A percentile compares a stretch with the other conserved stretches of the same genome.
phyloP scores from a whole-genome alignment of 306 rosid species.

The Prunus campanulata region DNA sequence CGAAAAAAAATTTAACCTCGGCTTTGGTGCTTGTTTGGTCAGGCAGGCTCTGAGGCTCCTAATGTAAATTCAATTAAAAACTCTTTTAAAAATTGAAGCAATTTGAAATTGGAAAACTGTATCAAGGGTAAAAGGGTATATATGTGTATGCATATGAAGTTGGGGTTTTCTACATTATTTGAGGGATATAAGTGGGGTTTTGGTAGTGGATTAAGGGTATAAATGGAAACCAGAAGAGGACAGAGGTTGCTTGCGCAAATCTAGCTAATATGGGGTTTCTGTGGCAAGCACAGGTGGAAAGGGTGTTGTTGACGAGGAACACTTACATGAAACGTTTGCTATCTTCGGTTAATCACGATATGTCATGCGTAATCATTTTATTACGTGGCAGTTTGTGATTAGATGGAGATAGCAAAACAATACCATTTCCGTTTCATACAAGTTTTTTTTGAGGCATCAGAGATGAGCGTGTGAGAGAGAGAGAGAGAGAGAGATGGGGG shows the following conservation, averaged over 20 bases:
- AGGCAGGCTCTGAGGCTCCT: constrained; percentile 15
- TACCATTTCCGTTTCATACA: too few relatives aligned
- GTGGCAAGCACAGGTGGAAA: constrained; percentile 30
- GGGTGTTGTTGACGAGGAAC: background rate
- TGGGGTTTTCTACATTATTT: background rate
- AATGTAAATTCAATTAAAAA: background rate
- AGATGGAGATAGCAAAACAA: too few relatives aligned
- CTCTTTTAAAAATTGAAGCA: background rate
- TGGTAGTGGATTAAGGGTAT: constrained; percentile 29
- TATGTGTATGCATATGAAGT: too few relatives aligned
- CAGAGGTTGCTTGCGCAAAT: constrained; percentile 86
- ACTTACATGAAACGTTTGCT: too few relatives aligned
- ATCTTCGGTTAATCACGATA: too few relatives aligned
- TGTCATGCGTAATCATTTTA: fast-evolving
- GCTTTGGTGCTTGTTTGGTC: constrained; percentile 41
- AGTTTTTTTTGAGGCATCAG: background rate
- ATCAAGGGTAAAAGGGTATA: too few relatives aligned
- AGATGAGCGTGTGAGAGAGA: background rate
- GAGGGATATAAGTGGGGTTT: constrained; percentile 16
- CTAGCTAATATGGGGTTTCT: constrained; percentile 69
- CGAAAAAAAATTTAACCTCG: constrained; percentile 42
- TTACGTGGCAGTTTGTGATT: too few relatives aligned
- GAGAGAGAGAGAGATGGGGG: background rate
- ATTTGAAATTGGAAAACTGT: background rate
- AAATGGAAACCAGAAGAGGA: constrained; percentile 36